A percentile compares a stretch with the other conserved stretches of the same genome.
Conservation (phyloP, 2,329 filamentous ascomycete genomes). For the Talaromyces sp. region DNA sequence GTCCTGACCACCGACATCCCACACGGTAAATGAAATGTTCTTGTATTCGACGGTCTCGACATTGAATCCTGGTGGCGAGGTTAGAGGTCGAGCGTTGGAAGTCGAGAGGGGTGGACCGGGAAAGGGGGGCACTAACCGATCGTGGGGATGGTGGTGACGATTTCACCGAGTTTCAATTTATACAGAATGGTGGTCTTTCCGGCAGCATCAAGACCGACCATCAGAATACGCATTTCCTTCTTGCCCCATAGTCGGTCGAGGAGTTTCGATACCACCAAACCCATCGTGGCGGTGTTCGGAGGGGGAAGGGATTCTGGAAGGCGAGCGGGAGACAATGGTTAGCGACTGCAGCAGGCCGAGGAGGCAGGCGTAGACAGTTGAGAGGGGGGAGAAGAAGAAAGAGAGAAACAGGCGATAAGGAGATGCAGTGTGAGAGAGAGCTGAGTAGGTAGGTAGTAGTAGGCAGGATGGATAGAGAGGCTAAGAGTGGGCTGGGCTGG, state of each 20-base stretch:
- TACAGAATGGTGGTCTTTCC: constrained; percentile 99
- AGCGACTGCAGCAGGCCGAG: not conserved
- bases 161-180: constrained; percentile 98
- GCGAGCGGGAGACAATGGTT: constrained; percentile 10
- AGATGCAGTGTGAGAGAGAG: constrained; percentile 1
- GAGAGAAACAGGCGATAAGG: not conserved
- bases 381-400: not conserved
- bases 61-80: constrained; percentile 73
- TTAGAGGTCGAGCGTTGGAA: not conserved
- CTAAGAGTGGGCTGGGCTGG: constrained; percentile 13
- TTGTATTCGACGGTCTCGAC: constrained; percentile 99
- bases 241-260: constrained; percentile 96
- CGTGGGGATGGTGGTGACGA: constrained; percentile 98
- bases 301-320: constrained; percentile 13
- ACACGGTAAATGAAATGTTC: constrained; percentile 99
- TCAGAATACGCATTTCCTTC: constrained; percentile 99
- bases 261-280: constrained; percentile 94
- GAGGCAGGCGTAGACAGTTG: not conserved
- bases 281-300: constrained; percentile 64
- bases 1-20: constrained; percentile 99
- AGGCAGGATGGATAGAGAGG: constrained; percentile 11
- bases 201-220: constrained; percentile 98
- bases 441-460: constrained; percentile 6
- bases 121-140: constrained; percentile 63
- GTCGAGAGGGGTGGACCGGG: not conserved